Base-by-base conservation (phyloP, 1,284 basidiomycete genomes). In the Ganoderma leucocontextum region DNA sequence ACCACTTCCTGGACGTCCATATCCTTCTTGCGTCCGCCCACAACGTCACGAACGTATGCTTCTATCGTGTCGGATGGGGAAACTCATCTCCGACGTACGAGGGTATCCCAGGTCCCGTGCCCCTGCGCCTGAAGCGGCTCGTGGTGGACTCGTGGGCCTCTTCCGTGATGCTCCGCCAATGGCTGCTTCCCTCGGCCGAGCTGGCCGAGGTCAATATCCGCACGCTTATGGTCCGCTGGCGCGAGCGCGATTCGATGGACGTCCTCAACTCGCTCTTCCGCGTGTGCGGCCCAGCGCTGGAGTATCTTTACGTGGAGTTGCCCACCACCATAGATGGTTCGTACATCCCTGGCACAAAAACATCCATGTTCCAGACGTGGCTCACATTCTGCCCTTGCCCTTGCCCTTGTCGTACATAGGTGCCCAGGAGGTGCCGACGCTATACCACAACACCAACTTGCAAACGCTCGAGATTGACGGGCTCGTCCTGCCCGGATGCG, bases 381-480 rank as follows among this genome's bases (percentile, higher is more conserved):
- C 58, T 59, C 7, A 59, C 22, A 13, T n/a, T 41, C 22, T 13
- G 19, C 38, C 22, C 22, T 29, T 22, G 19, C 38, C 22, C 22
- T 29, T 22, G 5, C 17, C 19, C 36, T 39, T 22, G 57, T 15
- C 5, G 8, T 13, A 10, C 39, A 41, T 57, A 70, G 68, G 57
- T 41, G 49, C 59, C 38, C 65, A 67, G 41, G 63, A 66, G 13
- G 53, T 62, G 6, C 64, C 71, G 3, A 68, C 63, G 25, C 47
- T 75, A 17, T 29, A 62, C 29, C 62, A 66, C 61, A 71, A 71
- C 60, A 66, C 63, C 22, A 60, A 42, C 25, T 68, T 75, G 13
- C 73, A 70, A 19, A 36, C 63, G 4, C 47, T 73, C 19, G 70
- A 72, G 41, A 67, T 75, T 12, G 74, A 73, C 53, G 73, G 74